These are phyloP conservation scores for Aspergillus sclerotialis DNA, from an alignment of 2,329 filamentous ascomycete species.

Conservation along the genomic window DNA sequence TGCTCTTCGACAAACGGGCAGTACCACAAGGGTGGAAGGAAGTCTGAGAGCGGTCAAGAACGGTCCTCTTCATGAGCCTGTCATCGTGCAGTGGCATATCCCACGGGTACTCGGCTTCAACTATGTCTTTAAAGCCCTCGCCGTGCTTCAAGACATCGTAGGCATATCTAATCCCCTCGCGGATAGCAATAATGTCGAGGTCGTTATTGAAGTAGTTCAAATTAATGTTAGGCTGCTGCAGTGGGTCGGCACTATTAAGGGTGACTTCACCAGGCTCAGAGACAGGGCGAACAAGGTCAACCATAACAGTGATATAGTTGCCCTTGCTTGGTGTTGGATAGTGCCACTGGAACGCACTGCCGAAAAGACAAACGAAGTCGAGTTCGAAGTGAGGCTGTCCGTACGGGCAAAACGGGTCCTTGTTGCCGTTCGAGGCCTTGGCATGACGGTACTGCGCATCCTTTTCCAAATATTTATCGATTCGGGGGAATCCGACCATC, in stretches of 20 bases:
- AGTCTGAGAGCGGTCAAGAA: constrained; percentile 52
- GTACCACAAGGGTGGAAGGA: constrained; percentile 45
- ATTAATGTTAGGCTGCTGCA: constrained; percentile 30
- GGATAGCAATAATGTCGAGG: constrained; percentile 47
- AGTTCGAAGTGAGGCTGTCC: constrained; percentile 54
- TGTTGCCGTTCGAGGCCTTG: constrained; percentile 30
- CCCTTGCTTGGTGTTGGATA: constrained; percentile 34
- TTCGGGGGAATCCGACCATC: background rate
- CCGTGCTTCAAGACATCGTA: constrained; percentile 48
- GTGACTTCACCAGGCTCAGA: constrained; percentile 36
- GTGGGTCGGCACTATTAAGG: constrained; percentile 26
- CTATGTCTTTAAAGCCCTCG: constrained; percentile 41
- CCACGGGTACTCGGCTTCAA: constrained; percentile 46
- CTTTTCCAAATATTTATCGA: constrained; percentile 29
- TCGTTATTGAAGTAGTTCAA: constrained; percentile 41
- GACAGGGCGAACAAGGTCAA: constrained; percentile 39
- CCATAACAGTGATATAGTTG: constrained; percentile 48
- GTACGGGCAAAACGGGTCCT: constrained; percentile 46
- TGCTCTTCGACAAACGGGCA: constrained; percentile 42
- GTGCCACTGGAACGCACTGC: constrained; percentile 42
- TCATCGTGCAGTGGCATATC: constrained; percentile 48
- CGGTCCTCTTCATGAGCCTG: constrained; percentile 46
- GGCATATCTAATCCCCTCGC: constrained; percentile 49
- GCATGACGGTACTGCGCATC: constrained; percentile 39
- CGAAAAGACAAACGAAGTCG: constrained; percentile 54